Conservation (phyloP, 768 basidiomycete species). For the Tricholoma hemisulphureum region DNA sequence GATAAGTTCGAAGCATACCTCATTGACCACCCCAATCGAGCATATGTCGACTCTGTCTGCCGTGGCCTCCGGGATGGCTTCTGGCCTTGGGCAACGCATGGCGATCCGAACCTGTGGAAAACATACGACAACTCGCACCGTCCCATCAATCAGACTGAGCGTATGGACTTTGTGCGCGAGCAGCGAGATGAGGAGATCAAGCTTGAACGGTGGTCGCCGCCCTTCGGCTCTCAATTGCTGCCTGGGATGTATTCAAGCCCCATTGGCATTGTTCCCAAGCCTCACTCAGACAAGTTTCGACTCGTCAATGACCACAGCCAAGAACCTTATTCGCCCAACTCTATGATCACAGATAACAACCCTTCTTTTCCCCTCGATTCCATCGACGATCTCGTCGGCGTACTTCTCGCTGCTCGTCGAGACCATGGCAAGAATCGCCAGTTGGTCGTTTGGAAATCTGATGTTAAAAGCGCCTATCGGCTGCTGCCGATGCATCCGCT, state of each 20-base stretch:
- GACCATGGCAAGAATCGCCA: slow-evolving; percentile 5
- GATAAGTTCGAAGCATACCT: slow-evolving; percentile 14
- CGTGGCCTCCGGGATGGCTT: slow-evolving; percentile 34
- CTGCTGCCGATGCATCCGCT: slow-evolving; percentile 30
- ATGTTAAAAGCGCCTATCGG: slow-evolving; percentile 36
- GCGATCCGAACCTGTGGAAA: slow-evolving; percentile 12
- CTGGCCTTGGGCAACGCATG: slow-evolving; percentile 39
- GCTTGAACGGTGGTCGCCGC: slow-evolving; percentile 23
- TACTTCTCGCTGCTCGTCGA: slow-evolving; percentile 12
- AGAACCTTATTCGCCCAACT: slow-evolving; percentile 32
- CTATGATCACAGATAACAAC: slow-evolving; percentile 25
- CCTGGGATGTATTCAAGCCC: slow-evolving; percentile 46
- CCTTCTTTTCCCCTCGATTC: slow-evolving; percentile 3
- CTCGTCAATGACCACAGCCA: slow-evolving; percentile 40
- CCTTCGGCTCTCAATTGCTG: slow-evolving; percentile 34
- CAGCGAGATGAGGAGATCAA: slow-evolving; percentile 29
- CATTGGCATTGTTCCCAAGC: slow-evolving; percentile 37
- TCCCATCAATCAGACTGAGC: not conserved
- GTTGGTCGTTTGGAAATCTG: slow-evolving; percentile 33
- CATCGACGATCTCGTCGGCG: slow-evolving; percentile 27
- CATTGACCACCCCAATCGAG: slow-evolving; percentile 38
- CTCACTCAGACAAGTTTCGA: slow-evolving; percentile 28
- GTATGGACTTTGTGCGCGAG: slow-evolving; percentile 19
- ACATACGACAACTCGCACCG: slow-evolving; percentile 17
- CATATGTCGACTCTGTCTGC: slow-evolving; percentile 34